These are phyloP conservation scores for Sphaerostilbella broomeana DNA, from an alignment of 2,329 filamentous ascomycete genomes.

Conservation along the genomic window DNA sequence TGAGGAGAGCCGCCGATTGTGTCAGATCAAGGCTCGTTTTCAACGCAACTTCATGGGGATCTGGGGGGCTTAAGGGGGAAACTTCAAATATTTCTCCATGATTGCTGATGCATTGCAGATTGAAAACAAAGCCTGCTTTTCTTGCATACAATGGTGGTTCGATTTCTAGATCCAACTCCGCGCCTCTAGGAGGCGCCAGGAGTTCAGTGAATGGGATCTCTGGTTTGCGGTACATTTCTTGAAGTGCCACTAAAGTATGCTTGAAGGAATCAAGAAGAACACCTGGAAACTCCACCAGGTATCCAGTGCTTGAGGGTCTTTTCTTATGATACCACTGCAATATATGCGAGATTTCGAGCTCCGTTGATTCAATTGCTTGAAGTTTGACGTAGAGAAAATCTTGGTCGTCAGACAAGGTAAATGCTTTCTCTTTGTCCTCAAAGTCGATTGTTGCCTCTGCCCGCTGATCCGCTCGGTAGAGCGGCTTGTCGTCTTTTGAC, in stretches of 20 bases:
- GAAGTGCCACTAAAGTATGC: conserved; percentile 49
- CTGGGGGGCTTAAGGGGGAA: conserved; percentile 14
- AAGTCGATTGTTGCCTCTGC: conserved; percentile 6
- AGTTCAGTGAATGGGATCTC: conserved; percentile 45
- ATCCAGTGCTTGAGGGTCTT: conserved; percentile 14
- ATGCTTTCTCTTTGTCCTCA: conserved; percentile 12
- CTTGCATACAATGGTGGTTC: conserved; percentile 46
- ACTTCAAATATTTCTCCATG: conserved; percentile 16
- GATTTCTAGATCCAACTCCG: conserved; percentile 21
- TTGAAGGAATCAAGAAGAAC: conserved; percentile 52
- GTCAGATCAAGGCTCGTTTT: conserved; percentile 45
- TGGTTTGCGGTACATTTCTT: conserved; percentile 40
- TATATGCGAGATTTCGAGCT: conserved; percentile 18
- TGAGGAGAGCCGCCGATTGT: conserved; percentile 45
- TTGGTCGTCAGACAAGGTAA: conserved; percentile 27
- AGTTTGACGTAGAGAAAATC: conserved; percentile 26
- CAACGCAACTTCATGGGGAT: conserved; percentile 20
- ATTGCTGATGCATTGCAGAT: conserved; percentile 12
- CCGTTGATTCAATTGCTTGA: conserved; percentile 21
- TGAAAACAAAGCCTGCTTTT: conserved; percentile 42
- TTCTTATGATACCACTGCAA: conserved; percentile 26
- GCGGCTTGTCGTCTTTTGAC: conserved; percentile 15
- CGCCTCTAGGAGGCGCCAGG: conserved; percentile 29
- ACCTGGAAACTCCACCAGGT: conserved; percentile 56
- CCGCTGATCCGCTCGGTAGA: background rate